Base-by-base conservation (phyloP, 176 grass and related monocot species). In the Elaeis guineensis region DNA sequence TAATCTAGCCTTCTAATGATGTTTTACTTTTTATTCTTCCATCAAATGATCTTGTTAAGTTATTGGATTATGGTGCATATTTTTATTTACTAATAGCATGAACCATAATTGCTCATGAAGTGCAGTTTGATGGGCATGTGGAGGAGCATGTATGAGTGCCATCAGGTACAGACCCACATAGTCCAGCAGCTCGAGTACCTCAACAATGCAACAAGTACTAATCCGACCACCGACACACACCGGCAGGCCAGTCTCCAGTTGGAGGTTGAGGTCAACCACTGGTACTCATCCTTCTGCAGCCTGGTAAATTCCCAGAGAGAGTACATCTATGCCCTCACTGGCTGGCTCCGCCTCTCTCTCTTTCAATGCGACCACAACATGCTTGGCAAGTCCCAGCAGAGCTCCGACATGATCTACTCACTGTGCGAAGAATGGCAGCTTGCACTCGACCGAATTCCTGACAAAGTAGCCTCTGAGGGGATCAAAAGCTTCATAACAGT, bases 81-180 rank as follows among this genome's bases (percentile, higher is more conserved):
- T 44, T 44, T 44, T 2, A 12, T 44, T 14, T 2, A 12, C 35
- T 44, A 12, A 44, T 44, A 44, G 11, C 9, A 44, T 44, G 35
- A 12, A 44, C 35, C 9, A 44, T 68, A 4, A 32, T 74, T 70
- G 5, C 25, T 44, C 55, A 63, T 64, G 19, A 81, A 77, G 50
- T 78, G 20, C 84, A 98, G 93, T 19, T 83, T 92, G 72, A 98
- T 87, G 76, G 77, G 78, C 66, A 98, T 98, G 93, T 98, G 93
- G 93, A 91, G 93, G 63, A 83, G 84, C 77, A 98, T 98, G 93
- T 98, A 98, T 2, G 87, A 98, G 79, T 98, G 93, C 25, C 93
- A 98, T 67, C 93, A 98, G 61, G 87, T 98, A 22, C 93, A 98
- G 73, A 92, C 87, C 35, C 93, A 92, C 84, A 92, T 98, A 29